Evolutionary conservation across 441 rosid species (phyloP).

Genomic region (Flueggea neowawraea): DNA sequence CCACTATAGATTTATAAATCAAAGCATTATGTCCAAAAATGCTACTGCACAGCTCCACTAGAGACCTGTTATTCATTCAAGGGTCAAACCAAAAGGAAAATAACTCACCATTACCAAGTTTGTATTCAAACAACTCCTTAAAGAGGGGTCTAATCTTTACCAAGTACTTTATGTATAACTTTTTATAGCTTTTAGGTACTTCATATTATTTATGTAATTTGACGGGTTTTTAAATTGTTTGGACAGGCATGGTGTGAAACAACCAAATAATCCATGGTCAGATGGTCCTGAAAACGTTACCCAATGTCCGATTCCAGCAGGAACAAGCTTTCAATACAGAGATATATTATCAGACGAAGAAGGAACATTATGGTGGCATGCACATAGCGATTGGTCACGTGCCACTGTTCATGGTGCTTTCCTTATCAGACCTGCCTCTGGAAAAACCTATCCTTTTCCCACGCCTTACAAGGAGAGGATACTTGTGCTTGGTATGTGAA

Average conservation of each 20-base stretch:
- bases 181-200: too few species aligned
- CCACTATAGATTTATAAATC: too few species aligned
- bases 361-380: constrained; percentile 26
- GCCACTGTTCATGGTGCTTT: constrained; percentile 22
- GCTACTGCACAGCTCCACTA: too few species aligned
- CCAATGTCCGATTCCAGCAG: constrained; percentile 19
- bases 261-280: constrained; percentile 24
- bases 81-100: too few species aligned
- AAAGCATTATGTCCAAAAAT: too few species aligned
- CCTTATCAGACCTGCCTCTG: constrained; percentile 8
- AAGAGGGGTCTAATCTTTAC: too few species aligned
- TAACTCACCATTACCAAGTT: too few species aligned
- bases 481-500: constrained; percentile 7
- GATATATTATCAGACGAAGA: constrained; percentile 15
- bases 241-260: constrained; percentile 23
- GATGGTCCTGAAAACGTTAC: constrained; percentile 23
- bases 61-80: too few species aligned
- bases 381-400: constrained; percentile 22
- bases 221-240: too few species aligned
- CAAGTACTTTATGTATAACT: too few species aligned
- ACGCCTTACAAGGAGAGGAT: constrained; percentile 6
- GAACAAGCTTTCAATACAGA: constrained; percentile 11
- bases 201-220: too few species aligned
- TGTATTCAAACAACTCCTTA: too few species aligned
- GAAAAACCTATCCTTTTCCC: constrained; percentile 12